Conservation (phyloP, 2,329 filamentous ascomycete species). For the Claviceps spartinae region DNA sequence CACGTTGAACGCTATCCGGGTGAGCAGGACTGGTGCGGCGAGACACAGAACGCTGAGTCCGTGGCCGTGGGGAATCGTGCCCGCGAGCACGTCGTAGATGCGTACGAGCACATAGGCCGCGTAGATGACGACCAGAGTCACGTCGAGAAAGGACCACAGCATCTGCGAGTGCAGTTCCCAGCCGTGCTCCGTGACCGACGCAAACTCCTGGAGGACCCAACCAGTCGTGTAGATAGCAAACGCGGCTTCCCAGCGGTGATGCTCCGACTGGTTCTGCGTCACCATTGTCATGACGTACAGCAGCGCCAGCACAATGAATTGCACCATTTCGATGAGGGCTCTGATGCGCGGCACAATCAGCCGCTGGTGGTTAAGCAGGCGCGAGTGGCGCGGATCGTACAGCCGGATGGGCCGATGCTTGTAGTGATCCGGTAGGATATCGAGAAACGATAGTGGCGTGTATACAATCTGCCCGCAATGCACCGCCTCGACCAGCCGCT, state of each 20-base stretch:
- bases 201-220: conserved; percentile 54
- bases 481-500: conserved; percentile 57
- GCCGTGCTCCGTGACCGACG: conserved; percentile 51
- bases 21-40: conserved; percentile 55
- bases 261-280: conserved; percentile 30
- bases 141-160: conserved; percentile 60
- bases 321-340: conserved; percentile 49
- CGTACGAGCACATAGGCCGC: conserved; percentile 46
- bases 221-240: conserved; percentile 53
- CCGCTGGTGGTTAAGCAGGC: conserved; percentile 57
- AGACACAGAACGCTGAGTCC: conserved; percentile 53
- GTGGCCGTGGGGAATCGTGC: conserved; percentile 34
- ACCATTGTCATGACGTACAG: conserved; percentile 54
- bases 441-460: conserved; percentile 55
- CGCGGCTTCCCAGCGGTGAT: conserved; percentile 39
- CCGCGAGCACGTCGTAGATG: conserved; percentile 37
- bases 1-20: conserved; percentile 57
- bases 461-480: conserved; percentile 57
- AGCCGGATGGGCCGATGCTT: conserved; percentile 56
- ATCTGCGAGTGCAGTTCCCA: conserved; percentile 61
- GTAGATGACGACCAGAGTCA: conserved; percentile 54
- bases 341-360: conserved; percentile 56
- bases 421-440: conserved; percentile 62
- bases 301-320: conserved; percentile 49
- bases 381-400: conserved; percentile 53